These are phyloP conservation scores for Wilcoxina mikolae DNA, from an alignment of 495 filamentous ascomycete genomes.

Conservation along the genomic window DNA sequence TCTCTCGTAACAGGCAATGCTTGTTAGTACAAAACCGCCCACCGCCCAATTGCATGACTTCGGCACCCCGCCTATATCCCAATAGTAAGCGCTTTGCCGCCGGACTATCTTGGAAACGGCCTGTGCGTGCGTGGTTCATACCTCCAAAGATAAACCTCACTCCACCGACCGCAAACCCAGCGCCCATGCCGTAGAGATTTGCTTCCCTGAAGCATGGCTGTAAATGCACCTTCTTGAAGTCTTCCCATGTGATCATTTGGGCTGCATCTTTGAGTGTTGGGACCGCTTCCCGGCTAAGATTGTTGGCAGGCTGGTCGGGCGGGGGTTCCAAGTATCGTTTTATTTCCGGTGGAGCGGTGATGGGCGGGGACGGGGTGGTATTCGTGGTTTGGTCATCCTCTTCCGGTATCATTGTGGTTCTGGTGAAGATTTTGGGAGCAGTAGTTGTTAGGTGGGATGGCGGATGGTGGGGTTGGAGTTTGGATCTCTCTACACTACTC, in stretches of 20 bases:
- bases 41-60: constrained; percentile 72
- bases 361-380: constrained; percentile 1
- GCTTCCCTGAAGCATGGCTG: constrained; percentile 72
- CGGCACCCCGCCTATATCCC: constrained; percentile 33
- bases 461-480: neutral
- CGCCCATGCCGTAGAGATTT: constrained; percentile 64
- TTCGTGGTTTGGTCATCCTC: neutral
- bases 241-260: constrained; percentile 48
- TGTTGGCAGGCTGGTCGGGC: constrained; percentile 12
- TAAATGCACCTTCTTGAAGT: constrained; percentile 61
- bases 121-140: constrained; percentile 30
- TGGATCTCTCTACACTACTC: no score
- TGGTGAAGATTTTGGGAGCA: no score
- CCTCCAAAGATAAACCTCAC: constrained; percentile 59
- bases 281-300: constrained; percentile 11
- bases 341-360: constrained; percentile 5
- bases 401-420: no score
- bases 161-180: constrained; percentile 58
- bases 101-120: neutral
- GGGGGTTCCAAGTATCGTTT: constrained; percentile 6
- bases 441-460: neutral
- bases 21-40: constrained; percentile 49
- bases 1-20: constrained; percentile 58
- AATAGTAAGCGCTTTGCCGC: neutral
- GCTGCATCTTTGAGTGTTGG: constrained; percentile 47